phyloP scores from a whole-genome alignment of 2,329 filamentous ascomycete species.

The Mycogone perniciosa region DNA sequence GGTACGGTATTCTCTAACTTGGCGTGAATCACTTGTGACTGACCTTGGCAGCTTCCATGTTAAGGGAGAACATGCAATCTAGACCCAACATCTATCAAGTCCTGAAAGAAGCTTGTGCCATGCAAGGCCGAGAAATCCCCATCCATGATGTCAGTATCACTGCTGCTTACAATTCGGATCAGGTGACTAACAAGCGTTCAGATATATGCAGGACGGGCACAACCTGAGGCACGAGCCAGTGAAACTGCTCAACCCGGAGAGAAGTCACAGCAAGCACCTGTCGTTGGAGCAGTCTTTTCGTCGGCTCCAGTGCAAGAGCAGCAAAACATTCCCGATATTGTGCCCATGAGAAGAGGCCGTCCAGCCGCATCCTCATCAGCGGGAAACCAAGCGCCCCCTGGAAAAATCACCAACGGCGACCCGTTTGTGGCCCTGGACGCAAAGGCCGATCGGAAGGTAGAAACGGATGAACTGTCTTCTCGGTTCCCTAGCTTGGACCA shows the following conservation, averaged over 20 bases:
- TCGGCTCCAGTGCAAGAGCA: slow-evolving; percentile 61
- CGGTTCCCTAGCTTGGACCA: slow-evolving; percentile 89
- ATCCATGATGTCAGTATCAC: slow-evolving; percentile 73
- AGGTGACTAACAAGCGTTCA: slow-evolving; percentile 27
- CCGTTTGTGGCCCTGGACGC: slow-evolving; percentile 88
- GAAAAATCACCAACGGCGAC: slow-evolving; percentile 64
- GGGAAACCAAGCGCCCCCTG: slow-evolving; percentile 29
- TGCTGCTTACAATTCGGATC: not conserved
- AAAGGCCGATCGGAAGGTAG: slow-evolving; percentile 38
- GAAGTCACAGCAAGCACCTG: slow-evolving; percentile 47
- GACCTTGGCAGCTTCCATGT: slow-evolving; percentile 66
- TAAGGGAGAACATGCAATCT: slow-evolving; percentile 70
- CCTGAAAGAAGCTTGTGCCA: slow-evolving; percentile 74
- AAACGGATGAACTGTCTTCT: slow-evolving; percentile 72
- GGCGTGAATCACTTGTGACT: slow-evolving; percentile 16
- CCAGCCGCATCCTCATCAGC: slow-evolving; percentile 31
- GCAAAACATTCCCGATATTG: slow-evolving; percentile 76
- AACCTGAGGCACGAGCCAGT: slow-evolving; percentile 47
- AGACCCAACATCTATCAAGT: slow-evolving; percentile 95
- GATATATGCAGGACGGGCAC: slow-evolving; percentile 64
- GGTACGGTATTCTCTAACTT: slow-evolving; percentile 41
- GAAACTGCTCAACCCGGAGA: not conserved
- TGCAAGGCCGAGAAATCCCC: slow-evolving; percentile 81
- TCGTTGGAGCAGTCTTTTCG: slow-evolving; percentile 75
- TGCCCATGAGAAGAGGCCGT: slow-evolving; percentile 88